Evolutionary conservation across 2,329 filamentous ascomycete species (phyloP), one percentile per base, ranked within the genome.

Genomic region (Pyrenophora seminiperda): DNA sequence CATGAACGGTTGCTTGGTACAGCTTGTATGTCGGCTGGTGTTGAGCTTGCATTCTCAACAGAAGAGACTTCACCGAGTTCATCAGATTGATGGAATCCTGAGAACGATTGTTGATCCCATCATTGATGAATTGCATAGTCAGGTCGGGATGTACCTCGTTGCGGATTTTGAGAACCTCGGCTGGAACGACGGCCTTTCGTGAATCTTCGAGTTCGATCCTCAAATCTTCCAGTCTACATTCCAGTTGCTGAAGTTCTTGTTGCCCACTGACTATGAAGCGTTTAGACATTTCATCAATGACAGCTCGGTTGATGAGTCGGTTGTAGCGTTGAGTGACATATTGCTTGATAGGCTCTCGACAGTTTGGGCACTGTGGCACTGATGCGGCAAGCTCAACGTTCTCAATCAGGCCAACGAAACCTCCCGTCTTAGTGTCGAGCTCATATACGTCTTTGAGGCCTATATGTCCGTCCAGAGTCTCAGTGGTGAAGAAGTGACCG

Each of bases 21-120:
- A 77, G 72, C 41, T 73, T 76, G 38, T 70, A 65, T 0, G 63
- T 62, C 2, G 74, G 74, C 34, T 76, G 68, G 39, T 76, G 62
- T 33, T 67, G 66, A 7, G 66, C 58, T 11, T 59, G 55, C 19
- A 58, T 52, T 18, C 50, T 61, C 2, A 27, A 39, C 13, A 59
- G 51, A 20, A 75, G 70, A 0, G 22, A 27, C 1, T 36, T 40
- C 7, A 73, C 52, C 7, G 45, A 43, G 2, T 46, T 61, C n/a
- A 62, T 46, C 1, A 74, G 33, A 5, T 45, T 32, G 3, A 22
- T 37, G 3, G 51, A 42, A 31, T 53, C 43, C 0, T 15, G 20
- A 14, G 69, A 59, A 24, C 66, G 58, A 6, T 41, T 54, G 7
- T 41, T 39, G 30, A 66, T 20, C 14, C 14, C 15, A 7, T 40